Evolutionary conservation across 352 stramenopile species (phyloP).

Genomic region (Pythium guiyangense): DNA sequence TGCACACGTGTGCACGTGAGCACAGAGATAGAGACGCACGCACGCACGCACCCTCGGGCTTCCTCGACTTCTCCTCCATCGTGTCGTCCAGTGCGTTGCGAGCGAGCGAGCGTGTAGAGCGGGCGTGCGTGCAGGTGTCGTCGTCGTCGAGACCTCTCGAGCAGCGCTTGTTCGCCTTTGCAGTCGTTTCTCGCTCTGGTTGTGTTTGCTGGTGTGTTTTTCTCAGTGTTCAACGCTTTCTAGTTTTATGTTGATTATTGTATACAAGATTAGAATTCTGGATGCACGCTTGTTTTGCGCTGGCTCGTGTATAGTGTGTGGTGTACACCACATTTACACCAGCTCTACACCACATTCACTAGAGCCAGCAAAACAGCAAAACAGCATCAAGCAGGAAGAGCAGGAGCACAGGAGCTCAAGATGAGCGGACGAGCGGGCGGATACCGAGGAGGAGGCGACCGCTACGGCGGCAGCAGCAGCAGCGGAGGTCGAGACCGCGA

Average conservation of each 20-base stretch:
- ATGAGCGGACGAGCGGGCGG: constrained; percentile 16
- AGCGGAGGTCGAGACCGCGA: constrained; percentile 20
- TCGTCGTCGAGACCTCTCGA: not conserved
- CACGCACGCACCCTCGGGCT: constrained; percentile 60
- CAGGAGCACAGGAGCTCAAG: too few species aligned
- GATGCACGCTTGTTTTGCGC: not conserved
- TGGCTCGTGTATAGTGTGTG: constrained; percentile 1
- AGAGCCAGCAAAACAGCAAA: too few species aligned
- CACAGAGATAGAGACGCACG: too few species aligned
- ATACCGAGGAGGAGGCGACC: constrained; percentile 17
- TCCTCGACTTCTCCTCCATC: constrained; percentile 86
- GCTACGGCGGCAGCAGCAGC: constrained; percentile 10
- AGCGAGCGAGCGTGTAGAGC: constrained; percentile 12
- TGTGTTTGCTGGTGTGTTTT: constrained; percentile 5
- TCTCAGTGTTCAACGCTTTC: constrained; percentile 2
- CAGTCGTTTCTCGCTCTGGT: not conserved
- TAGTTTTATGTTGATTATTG: too few species aligned
- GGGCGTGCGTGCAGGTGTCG: constrained; percentile 10
- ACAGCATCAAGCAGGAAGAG: not conserved
- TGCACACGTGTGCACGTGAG: too few species aligned
- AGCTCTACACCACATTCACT: not conserved
- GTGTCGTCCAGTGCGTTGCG: constrained; percentile 7
- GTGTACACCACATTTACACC: not conserved
- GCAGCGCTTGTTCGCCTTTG: constrained; percentile 2
- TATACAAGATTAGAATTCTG: too few species aligned